Evolutionary conservation across 2,329 filamentous ascomycete genomes (phyloP), one percentile per base, ranked within the genome.

Genomic region (Aspergillus ibericus): DNA sequence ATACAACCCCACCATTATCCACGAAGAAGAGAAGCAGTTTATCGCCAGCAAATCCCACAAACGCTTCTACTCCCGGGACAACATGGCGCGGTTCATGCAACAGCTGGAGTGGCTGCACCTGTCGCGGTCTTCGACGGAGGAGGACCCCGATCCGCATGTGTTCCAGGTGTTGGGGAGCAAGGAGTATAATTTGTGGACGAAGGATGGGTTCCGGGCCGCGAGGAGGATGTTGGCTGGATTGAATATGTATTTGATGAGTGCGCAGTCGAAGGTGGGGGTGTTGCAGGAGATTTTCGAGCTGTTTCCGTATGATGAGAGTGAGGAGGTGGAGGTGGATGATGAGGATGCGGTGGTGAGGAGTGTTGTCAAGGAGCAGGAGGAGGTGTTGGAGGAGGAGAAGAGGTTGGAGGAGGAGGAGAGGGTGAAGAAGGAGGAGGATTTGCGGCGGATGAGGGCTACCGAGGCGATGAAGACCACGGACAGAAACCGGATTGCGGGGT

Each of bases 161-260:
- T 68, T 72, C 58, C 65, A 65, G 4, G 56, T 71, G 4, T 44
- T 70, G 0, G 67, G 53, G 4, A 70, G 66, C n/a, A 44, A 58
- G 3, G 70, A 73, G 22, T 73, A 65, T 40, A 64, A 73, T 22
- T 59, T 73, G 5, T 72, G 68, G 68, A 20, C 44, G 0, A 55
- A 57, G 40, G 46, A 53, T 3, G 68, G 70, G 22, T 72, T 71
- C 36, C 34, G 13, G 1, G 62, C 50, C 0, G 68, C 64, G 0
- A 29, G 67, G 6, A 56, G 59, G 3, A 35, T 67, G 5, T 48
- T 72, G 4, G 60, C 62, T 6, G 70, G 62, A 0, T 42, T 73
- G 40, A 34, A 62, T 2, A 38, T 66, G 44, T 73, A 73, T 55
- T 48, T 73, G 48, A 65, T 72, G 53, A 68, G 69, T 56, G 69